phyloP scores from a whole-genome alignment of 2,329 filamentous ascomycete species.

The Apiospora aurea region DNA sequence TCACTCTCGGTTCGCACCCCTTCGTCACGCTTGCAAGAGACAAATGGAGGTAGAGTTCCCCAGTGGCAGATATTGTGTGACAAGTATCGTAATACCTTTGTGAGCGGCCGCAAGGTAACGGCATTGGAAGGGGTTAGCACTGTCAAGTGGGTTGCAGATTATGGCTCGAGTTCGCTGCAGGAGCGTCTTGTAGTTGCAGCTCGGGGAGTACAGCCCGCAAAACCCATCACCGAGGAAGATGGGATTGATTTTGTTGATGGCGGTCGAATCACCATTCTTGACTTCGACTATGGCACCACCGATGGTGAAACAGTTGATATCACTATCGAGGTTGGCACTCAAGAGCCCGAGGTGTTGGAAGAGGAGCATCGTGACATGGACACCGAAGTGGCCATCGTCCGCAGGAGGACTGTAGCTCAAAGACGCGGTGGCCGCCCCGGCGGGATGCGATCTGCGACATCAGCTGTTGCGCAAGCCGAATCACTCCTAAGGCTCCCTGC shows the following conservation, averaged over 20 bases:
- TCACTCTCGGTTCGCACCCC: conserved; percentile 50
- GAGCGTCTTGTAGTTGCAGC: conserved; percentile 75
- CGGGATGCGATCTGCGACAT: conserved; percentile 58
- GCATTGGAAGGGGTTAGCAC: conserved; percentile 71
- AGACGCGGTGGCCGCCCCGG: conserved; percentile 57
- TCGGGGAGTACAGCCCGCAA: conserved; percentile 68
- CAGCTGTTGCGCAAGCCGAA: conserved; percentile 42
- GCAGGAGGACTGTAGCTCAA: conserved; percentile 75
- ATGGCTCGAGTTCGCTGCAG: conserved; percentile 53
- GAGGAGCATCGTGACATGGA: conserved; percentile 79
- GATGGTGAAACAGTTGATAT: conserved; percentile 65
- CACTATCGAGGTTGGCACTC: conserved; percentile 77
- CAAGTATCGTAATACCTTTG: conserved; percentile 72
- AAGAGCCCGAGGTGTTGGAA: conserved; percentile 71
- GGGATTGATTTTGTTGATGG: conserved; percentile 80
- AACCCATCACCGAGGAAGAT: conserved; percentile 70
- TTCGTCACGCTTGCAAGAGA: conserved; percentile 45
- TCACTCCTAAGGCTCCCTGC: conserved; percentile 43
- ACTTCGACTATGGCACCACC: conserved; percentile 70
- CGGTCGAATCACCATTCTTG: conserved; percentile 74
- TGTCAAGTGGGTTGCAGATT: conserved; percentile 74
- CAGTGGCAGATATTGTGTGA: conserved; percentile 76
- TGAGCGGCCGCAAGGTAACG: conserved; percentile 70
- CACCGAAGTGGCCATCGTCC: conserved; percentile 79
- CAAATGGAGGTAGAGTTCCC: conserved; percentile 53